Evolutionary conservation across 2,329 filamentous ascomycete genomes (phyloP), one percentile per base, ranked within the genome.

Genomic region (Alternaria gaisen): DNA sequence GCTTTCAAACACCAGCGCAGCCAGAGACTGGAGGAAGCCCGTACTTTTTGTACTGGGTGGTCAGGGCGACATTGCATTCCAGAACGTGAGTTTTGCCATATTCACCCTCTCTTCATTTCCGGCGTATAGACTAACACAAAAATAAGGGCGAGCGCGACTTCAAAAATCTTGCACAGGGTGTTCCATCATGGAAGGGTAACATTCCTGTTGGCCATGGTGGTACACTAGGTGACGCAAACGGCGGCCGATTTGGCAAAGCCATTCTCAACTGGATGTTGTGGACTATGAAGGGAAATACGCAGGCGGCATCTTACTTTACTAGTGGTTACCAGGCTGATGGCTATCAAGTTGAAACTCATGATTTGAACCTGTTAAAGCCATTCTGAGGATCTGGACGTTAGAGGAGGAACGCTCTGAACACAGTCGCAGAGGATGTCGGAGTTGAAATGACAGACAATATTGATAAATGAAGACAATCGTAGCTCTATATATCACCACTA

Each of bases 111-210:
- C 24, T 26, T 26, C 24, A 2, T 26, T 26, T 6, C 24, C 5
- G 24, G 24, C 24, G 1, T 26, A 7, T 26, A 26, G 5, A 26
- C 24, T 26, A 26, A 26, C 28, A 14, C 16, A 9, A 11, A 11
- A 3, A 12, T 3, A 22, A 71, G 56, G 68, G 65, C 11, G 64
- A 67, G 36, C 60, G 68, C 20, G 68, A 71, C 53, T 71, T 60
- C 54, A 62, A 52, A 16, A 63, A 60, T 24, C 41, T 71, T 11
- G 50, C 63, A 1, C 30, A 54, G 4, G 63, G 60, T 14, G 54
- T 56, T 5, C 68, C 67, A 1, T 36, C 52, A 0, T 71, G 65
- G 67, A 71, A 70, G 26, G 68, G 68, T 2, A 71, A 71, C 58
- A 50, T 70, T n/a, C 44, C 48, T 22, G 65, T 71, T 20, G 68